Evolutionary conservation across 495 filamentous ascomycete genomes (phyloP), one percentile per base, ranked within the genome.

Genomic region (Terfezia boudieri): DNA sequence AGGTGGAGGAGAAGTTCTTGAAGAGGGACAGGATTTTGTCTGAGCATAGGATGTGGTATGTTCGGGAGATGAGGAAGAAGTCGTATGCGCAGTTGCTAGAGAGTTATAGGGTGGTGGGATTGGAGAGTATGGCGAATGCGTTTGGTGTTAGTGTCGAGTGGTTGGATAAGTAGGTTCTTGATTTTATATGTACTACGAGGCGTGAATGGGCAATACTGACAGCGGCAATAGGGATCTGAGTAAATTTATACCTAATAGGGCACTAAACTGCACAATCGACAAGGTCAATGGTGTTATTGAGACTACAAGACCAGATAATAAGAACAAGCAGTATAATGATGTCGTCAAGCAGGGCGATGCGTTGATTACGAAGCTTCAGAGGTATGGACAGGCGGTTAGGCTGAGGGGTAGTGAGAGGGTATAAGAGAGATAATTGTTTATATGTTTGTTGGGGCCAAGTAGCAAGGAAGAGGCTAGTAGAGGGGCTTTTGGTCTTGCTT

Each of bases 321-420:
- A 96, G 77, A 94, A 95, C 74, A 93, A 92, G 73, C 90, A 98
- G 69, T 98, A 96, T 67, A 79, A 87, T 51, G 90, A 95, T 63
- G 85, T 95, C 37, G 86, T 98, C 51, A 90, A 88, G 73, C 89
- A 95, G 63, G 90, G 90, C 32, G 90, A 98, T 70, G 80, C 89
- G 61, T 71, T 98, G 51, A 94, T 98, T 67, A 98, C 92, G 57
- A 98, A 98, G 74, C 73, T 98, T 52, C 90, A 98, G 71, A 98
- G 96, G 72, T 98, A 95, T 64, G 90, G 90, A 20, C 90, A 98
- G 71, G 82, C 89, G 4, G 90, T 98, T 36, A 75, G 92, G 60
- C 74, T 98, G 69, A 76, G 92, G 57, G 90, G 90, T 23, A 96
- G 88, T 67, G 90, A 96, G 72, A 77, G 90, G 58, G 84, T 75